Base-by-base conservation (phyloP, 129 eudicot species). In the Kitagawia praeruptora region DNA sequence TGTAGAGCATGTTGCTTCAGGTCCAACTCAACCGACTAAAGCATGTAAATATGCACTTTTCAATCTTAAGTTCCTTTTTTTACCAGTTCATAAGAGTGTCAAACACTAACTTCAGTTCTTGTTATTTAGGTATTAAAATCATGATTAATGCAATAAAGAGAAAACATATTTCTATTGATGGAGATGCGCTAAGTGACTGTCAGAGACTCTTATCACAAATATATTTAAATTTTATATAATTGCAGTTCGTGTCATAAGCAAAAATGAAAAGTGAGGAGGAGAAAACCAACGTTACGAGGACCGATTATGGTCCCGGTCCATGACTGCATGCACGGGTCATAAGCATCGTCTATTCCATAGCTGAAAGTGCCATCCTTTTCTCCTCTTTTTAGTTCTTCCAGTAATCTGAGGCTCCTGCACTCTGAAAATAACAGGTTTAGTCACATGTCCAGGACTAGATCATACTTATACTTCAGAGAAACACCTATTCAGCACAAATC, bases 321-420 rank as follows among this genome's bases (percentile, higher is more conserved):
- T 63, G 97, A 89, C 70, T 86, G 92, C 97, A 92, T 89, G 90
- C 77, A 88, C 2, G 88, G 80, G 78, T 92, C 97, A 86, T 92
- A 92, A 46, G 89, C 92, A 76, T 92, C 95, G 80, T 89, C 97
- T 92, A 92, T 92, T 48, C 97, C 95, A 44, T 92, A 92, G 82
- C 97, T 92, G 74, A 89, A 90, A 75, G 88, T 89, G 83, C 97
- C 97, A 92, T 92, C 93, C 78, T 88, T 89, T 82, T 92, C 97
- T 37, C 97, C 97, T 84, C 95, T 85, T 87, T 92, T 91, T 16
- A 92, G 95, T 87, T 92, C 97, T 76, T 92, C 95, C 67, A 92
- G 87, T 81, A 92, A 88, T 77, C 97, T 85, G 80, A 92, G 89
- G 88, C 85, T 92, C 85, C 97, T 89, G 6, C 95, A 93, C 79